Conservation (phyloP, 257 asterid genomes). For the Solanum rostratum region DNA sequence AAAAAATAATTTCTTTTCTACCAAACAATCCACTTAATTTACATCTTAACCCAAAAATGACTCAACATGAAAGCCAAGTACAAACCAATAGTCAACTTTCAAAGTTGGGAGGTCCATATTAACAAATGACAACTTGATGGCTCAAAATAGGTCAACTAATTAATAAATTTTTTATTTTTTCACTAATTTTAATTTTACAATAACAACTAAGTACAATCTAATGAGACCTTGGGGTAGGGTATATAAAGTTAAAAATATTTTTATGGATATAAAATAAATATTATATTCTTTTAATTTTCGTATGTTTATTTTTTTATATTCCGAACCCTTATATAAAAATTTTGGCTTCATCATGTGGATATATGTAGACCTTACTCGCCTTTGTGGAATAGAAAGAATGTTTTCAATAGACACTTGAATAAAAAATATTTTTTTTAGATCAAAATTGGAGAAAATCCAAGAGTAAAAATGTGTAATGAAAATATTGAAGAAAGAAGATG, state of each 20-base stretch:
- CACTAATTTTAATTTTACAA: not conserved
- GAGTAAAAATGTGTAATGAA: not conserved
- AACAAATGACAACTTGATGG: not conserved
- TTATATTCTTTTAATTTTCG: too few species aligned
- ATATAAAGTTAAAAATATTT: too few species aligned
- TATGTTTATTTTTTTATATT: too few species aligned
- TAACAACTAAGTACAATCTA: not conserved
- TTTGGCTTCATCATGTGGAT: too few species aligned
- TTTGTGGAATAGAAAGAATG: not conserved
- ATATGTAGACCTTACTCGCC: not conserved
- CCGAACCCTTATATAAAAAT: too few species aligned
- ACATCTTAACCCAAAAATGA: not conserved
- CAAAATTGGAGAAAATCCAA: not conserved
- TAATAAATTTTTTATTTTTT: not conserved
- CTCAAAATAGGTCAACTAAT: not conserved
- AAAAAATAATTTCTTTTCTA: not conserved
- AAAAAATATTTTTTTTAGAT: rapidly evolving
- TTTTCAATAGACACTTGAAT: not conserved
- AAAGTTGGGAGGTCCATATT: not conserved
- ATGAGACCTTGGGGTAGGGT: not conserved
- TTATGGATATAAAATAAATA: too few species aligned
- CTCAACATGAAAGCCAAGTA: not conserved
- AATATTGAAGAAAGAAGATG: not conserved
- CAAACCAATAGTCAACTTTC: not conserved
- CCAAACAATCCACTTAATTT: not conserved